These are phyloP conservation scores for Podosphaera xanthii DNA, from an alignment of 2,329 filamentous ascomycete species.

Conservation along the genomic window DNA sequence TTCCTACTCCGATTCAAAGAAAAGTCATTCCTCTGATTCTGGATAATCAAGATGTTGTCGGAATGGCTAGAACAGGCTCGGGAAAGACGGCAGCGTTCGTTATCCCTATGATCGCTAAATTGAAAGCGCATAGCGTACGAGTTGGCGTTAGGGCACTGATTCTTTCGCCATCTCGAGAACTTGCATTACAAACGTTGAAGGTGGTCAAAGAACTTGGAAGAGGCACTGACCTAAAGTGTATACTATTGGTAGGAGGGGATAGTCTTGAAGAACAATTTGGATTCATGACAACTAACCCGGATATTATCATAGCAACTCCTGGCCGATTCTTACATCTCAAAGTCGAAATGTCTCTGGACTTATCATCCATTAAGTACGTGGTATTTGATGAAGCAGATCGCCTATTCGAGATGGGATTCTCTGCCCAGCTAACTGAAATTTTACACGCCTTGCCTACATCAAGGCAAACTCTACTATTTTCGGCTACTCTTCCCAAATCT, in stretches of 20 bases:
- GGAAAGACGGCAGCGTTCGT: constrained; percentile 97
- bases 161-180: constrained; percentile 75
- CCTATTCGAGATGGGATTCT: constrained; percentile 97
- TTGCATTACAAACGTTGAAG: constrained; percentile 85
- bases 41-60: constrained; percentile 84
- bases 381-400: constrained; percentile 96
- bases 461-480: constrained; percentile 83
- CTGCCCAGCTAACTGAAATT: constrained; percentile 80
- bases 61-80: constrained; percentile 95
- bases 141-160: constrained; percentile 74
- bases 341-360: constrained; percentile 81
- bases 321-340: constrained; percentile 92
- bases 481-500: constrained; percentile 79
- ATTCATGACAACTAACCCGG: constrained; percentile 81
- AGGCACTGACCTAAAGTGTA: constrained; percentile 78
- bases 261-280: constrained; percentile 88
- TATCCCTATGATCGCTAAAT: constrained; percentile 88
- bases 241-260: constrained; percentile 82
- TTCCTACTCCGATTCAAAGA: constrained; percentile 90
- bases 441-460: constrained; percentile 64
- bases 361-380: constrained; percentile 81
- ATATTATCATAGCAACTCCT: constrained; percentile 91
- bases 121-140: constrained; percentile 69
- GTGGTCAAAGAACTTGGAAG: constrained; percentile 85
- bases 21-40: constrained; percentile 87